Conservation (phyloP, 2,329 filamentous ascomycete species). For the Phaeophleospora eucalypticola region DNA sequence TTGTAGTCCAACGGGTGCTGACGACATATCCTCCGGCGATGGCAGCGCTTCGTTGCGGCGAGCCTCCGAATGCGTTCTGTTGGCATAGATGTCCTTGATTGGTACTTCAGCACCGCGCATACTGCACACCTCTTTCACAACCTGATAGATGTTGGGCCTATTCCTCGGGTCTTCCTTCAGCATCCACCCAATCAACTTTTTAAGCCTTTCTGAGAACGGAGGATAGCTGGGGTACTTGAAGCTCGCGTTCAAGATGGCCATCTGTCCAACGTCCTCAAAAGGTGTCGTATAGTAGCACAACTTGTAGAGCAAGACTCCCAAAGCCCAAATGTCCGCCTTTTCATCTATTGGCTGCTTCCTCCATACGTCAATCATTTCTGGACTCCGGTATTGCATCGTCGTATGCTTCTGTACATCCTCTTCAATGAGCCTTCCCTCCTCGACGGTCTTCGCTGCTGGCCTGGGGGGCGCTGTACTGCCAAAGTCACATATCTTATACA, state of each 20-base stretch:
- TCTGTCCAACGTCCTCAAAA: constrained; percentile 95
- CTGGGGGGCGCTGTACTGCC: constrained; percentile 82
- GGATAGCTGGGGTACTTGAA: constrained; percentile 90
- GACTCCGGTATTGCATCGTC: constrained; percentile 93
- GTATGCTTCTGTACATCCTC: constrained; percentile 97
- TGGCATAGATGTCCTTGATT: constrained; percentile 68
- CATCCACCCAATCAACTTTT: constrained; percentile 90
- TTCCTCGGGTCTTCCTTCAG: constrained; percentile 73
- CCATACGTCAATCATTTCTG: constrained; percentile 98
- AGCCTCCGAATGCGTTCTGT: constrained; percentile 60
- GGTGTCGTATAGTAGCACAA: constrained; percentile 98
- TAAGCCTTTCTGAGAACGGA: constrained; percentile 81
- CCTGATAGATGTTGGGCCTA: constrained; percentile 91
- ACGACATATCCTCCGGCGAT: constrained; percentile 43
- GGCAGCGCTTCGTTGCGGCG: constrained; percentile 59
- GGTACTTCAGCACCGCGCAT: constrained; percentile 84
- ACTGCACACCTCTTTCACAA: constrained; percentile 76
- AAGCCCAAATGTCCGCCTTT: constrained; percentile 97
- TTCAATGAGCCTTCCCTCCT: constrained; percentile 87
- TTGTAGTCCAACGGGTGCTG: constrained; percentile 63
- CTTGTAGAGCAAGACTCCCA: constrained; percentile 94
- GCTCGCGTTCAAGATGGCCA: constrained; percentile 93
- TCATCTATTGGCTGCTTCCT: constrained; percentile 94
- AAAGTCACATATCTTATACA: constrained; percentile 98
- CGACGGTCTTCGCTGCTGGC: constrained; percentile 77